Evolutionary conservation across 768 basidiomycete species (phyloP).

Genomic region (Astraeus odoratus): DNA sequence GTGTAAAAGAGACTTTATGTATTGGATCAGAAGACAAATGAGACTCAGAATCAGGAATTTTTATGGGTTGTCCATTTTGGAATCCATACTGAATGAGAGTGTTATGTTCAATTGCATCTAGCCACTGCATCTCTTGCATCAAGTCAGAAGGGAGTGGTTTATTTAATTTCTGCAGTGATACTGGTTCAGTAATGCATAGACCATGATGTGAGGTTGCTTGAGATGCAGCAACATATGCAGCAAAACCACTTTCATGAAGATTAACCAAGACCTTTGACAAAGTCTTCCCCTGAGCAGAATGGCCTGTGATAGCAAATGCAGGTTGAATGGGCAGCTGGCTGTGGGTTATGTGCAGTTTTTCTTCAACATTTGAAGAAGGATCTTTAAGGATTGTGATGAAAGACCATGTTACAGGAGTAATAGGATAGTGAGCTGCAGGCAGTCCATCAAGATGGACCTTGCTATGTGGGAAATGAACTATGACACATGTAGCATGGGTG

Average conservation of each 20-base stretch:
- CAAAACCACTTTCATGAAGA: slow-evolving; percentile 18
- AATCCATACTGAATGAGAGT: background rate
- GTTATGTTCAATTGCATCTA: slow-evolving; percentile 8
- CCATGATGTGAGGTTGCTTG: background rate
- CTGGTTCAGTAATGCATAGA: slow-evolving; percentile 15
- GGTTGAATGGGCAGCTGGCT: slow-evolving; percentile 23
- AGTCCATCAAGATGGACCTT: slow-evolving; percentile 11
- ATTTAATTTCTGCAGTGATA: slow-evolving; percentile 19
- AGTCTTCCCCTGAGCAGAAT: slow-evolving; percentile 26
- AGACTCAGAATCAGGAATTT: slow-evolving; percentile 2
- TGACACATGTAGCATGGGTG: background rate
- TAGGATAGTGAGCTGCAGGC: slow-evolving; percentile 12
- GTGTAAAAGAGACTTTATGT: too few relatives aligned
- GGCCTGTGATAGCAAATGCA: slow-evolving; percentile 26
- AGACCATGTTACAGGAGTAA: slow-evolving; percentile 10
- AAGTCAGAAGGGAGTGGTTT: slow-evolving; percentile 7
- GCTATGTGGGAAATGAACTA: slow-evolving; percentile 11
- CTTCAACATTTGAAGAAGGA: background rate
- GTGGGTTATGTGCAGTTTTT: background rate
- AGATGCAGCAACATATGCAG: slow-evolving; percentile 23
- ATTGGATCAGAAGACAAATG: too few relatives aligned
- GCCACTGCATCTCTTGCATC: background rate
- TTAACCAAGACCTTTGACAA: slow-evolving; percentile 15
- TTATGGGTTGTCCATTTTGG: background rate
- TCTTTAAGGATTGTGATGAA: background rate